Evolutionary conservation across 225 moss, liverwort and hornwort genomes (phyloP).

Genomic region (Sphagnum contortum): DNA sequence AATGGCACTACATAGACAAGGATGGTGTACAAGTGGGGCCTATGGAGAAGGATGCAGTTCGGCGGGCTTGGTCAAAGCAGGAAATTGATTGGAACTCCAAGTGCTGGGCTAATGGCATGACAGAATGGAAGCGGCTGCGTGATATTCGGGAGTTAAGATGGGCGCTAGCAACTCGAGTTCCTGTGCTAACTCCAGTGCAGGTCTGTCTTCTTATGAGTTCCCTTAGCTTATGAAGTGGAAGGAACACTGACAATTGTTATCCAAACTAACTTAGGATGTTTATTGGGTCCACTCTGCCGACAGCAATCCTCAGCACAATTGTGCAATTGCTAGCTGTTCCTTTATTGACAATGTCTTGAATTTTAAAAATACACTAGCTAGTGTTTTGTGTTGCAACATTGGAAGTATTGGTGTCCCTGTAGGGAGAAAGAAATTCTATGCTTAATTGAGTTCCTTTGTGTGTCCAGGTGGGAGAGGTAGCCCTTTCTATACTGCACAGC

Average conservation of each 20-base stretch:
- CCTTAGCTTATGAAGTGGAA: not conserved
- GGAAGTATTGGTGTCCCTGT: too few relatives aligned
- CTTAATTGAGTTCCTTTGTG: not conserved
- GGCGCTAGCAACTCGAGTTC: conserved; percentile 75
- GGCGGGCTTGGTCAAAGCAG: conserved; percentile 83
- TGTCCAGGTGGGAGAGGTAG: conserved; percentile 75
- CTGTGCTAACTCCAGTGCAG: conserved; percentile 86
- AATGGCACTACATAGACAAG: conserved; percentile 81
- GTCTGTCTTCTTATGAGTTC: conserved; percentile 11
- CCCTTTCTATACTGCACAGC: conserved; percentile 79
- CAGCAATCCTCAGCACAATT: too few relatives aligned
- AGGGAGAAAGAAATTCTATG: too few relatives aligned
- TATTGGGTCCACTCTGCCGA: too few relatives aligned
- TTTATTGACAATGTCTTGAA: too few relatives aligned
- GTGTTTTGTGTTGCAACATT: too few relatives aligned
- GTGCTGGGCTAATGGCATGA: conserved; percentile 91
- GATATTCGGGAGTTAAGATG: conserved; percentile 88
- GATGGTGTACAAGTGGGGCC: conserved; percentile 74
- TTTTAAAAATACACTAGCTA: too few relatives aligned
- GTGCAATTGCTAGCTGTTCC: too few relatives aligned
- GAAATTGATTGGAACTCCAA: conserved; percentile 86
- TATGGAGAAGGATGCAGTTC: conserved; percentile 77
- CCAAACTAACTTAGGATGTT: not conserved
- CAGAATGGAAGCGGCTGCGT: conserved; percentile 83
- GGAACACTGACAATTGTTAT: not conserved